These are phyloP conservation scores for Monosporascus sp. DNA, from an alignment of 2,329 filamentous ascomycete genomes.

Conservation along the genomic window DNA sequence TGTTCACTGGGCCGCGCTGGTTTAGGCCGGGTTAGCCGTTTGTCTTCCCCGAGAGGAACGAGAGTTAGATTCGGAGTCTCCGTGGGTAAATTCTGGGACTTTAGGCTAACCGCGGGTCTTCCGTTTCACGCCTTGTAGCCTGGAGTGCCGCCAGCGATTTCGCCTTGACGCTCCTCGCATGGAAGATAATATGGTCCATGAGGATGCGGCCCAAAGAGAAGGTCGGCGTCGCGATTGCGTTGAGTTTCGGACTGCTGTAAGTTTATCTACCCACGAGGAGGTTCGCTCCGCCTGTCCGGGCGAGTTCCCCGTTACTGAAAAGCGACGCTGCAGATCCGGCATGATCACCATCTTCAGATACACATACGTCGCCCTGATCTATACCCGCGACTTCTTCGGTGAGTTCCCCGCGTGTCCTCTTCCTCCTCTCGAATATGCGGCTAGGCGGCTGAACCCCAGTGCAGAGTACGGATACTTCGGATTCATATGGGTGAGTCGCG, in stretches of 20 bases:
- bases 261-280: not conserved
- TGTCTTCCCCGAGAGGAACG: not conserved
- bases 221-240: constrained; percentile 2
- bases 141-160: constrained; percentile 7
- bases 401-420: not conserved
- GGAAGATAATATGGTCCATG: constrained; percentile 5
- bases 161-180: constrained; percentile 1
- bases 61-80: not conserved
- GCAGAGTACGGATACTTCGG: constrained; percentile 4
- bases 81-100: not conserved
- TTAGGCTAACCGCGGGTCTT: not conserved
- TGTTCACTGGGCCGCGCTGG: no score
- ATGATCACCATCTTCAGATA: constrained; percentile 5
- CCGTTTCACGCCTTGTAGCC: not conserved
- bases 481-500: constrained; percentile 1
- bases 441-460: not conserved
- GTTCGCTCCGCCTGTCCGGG: not conserved
- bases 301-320: not conserved
- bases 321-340: not conserved
- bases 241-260: constrained; percentile 6
- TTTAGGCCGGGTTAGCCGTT: no score
- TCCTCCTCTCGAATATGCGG: not conserved
- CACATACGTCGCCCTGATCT: not conserved
- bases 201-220: constrained; percentile 3
- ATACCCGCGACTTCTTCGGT: constrained; percentile 3